Base-by-base conservation (phyloP, 176 grass and related monocot species). In the Oryza meridionalis region DNA sequence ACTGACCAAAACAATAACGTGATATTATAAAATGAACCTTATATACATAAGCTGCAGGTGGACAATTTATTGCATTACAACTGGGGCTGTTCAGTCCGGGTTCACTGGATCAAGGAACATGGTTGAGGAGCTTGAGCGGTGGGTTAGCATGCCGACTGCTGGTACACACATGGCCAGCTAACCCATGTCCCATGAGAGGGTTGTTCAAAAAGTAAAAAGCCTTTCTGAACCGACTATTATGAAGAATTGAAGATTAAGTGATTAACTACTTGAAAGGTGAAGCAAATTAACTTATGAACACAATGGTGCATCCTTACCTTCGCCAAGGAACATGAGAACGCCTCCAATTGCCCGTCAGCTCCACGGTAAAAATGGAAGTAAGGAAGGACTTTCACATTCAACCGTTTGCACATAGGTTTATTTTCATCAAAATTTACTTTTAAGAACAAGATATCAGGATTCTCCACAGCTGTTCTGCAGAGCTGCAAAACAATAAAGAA, bases 361-460 rank as follows among this genome's bases (percentile, higher is more conserved):
- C 96, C 96, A 64, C 96, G 91, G 25, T 99, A 99, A 82, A 99
- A 99, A 83, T 99, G 96, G 75, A 90, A 99, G 83, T 88, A 95
- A 62, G 96, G 96, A 89, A 99, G 96, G 33, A 95, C 93, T 82
- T 91, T 99, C 19, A 99, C 96, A 84, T 99, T 99, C 75, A 99
- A 73, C 73, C 96, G 88, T 91, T 95, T 99, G 75, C 96, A 99
- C 96, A 99, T 99, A 31, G 93, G 96, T 86, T 99, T 99, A 82
- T 99, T 99, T 94, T 99, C 93, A 65, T 99, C 96, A 76, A 99
- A 99, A 77, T 99, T 99, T 63, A 99, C 89, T 81, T 99, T 99
- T 35, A 99, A 22, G 74, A 99, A 84, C 87, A 94, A 83, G 15
- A 94, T 86, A 65, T 94, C 86, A 66, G 91, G 89, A 69, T 96